A percentile compares a stretch with the other conserved stretches of the same genome.
phyloP scores from a whole-genome alignment of 2,329 filamentous ascomycete genomes.

The Hypoxylon sp. region DNA sequence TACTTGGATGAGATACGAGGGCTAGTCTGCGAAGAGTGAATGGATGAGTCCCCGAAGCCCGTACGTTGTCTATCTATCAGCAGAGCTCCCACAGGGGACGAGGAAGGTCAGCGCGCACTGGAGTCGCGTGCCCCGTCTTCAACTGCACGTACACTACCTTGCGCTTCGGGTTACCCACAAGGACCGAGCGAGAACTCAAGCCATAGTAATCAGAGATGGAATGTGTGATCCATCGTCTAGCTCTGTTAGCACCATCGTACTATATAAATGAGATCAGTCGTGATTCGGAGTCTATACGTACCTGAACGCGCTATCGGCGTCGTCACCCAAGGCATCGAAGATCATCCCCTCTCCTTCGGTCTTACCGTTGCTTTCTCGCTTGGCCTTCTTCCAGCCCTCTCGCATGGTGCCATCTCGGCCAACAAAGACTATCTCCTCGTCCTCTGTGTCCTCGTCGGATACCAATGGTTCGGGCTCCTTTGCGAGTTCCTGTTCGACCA shows the following conservation, averaged over 20 bases:
- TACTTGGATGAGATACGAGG: conserved; percentile 2
- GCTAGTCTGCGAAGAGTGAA: neutral
- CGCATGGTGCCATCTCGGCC: conserved; percentile 75
- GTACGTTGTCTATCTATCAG: conserved; percentile 50
- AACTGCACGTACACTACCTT: conserved; percentile 83
- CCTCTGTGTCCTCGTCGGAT: conserved; percentile 66
- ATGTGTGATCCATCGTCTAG: conserved; percentile 90
- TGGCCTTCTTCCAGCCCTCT: conserved; percentile 66
- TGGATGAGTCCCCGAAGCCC: neutral
- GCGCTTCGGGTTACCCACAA: conserved; percentile 75
- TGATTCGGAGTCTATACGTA: conserved; percentile 70
- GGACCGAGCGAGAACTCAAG: conserved; percentile 84
- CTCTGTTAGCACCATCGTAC: conserved; percentile 17
- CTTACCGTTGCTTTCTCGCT: conserved; percentile 63
- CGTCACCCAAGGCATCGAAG: conserved; percentile 82
- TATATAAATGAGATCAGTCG: conserved; percentile 5
- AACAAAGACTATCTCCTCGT: conserved; percentile 94
- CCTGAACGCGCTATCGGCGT: conserved; percentile 82
- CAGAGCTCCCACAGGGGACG: conserved; percentile 74
- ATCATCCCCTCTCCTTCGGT: conserved; percentile 72
- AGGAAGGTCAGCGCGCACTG: conserved; percentile 60
- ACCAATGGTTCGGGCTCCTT: conserved; percentile 54
- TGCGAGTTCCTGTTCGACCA: conserved; percentile 66
- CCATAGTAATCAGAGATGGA: conserved; percentile 94
- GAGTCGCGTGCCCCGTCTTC: conserved; percentile 47